phyloP scores from a whole-genome alignment of 306 rosid species.

The Rosa persica region DNA sequence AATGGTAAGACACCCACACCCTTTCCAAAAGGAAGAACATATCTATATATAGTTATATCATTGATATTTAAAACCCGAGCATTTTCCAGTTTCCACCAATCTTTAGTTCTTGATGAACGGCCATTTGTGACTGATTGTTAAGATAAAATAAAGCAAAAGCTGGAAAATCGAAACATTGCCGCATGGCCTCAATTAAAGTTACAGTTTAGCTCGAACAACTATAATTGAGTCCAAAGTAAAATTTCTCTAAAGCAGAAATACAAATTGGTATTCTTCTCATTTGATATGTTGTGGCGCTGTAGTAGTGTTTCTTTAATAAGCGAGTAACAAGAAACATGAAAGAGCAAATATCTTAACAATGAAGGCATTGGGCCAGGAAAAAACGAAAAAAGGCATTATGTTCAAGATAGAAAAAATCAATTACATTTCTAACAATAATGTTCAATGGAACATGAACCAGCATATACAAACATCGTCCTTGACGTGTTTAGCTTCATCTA shows the following conservation, averaged over 20 bases:
- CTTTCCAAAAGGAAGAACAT: too few species aligned
- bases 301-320: neutral
- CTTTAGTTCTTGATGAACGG: neutral
- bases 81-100: neutral
- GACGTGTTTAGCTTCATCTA: slow-evolving; percentile 22
- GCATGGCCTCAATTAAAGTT: neutral
- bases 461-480: slow-evolving; percentile 12
- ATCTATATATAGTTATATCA: too few species aligned
- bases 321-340: neutral
- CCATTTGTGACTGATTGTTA: neutral
- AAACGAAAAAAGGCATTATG: neutral
- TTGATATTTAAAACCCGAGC: too few species aligned
- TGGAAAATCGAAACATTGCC: neutral
- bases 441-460: slow-evolving; percentile 1
- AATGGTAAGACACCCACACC: too few species aligned
- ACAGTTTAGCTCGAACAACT: neutral
- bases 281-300: neutral
- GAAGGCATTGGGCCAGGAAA: neutral
- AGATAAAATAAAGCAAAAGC: neutral
- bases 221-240: neutral
- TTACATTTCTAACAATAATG: slow-evolving; percentile 19
- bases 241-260: neutral
- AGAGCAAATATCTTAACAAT: neutral
- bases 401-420: neutral
- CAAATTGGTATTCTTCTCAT: neutral